Conservation (phyloP, 768 basidiomycete genomes). For the Paxillus ammoniavirescens region DNA sequence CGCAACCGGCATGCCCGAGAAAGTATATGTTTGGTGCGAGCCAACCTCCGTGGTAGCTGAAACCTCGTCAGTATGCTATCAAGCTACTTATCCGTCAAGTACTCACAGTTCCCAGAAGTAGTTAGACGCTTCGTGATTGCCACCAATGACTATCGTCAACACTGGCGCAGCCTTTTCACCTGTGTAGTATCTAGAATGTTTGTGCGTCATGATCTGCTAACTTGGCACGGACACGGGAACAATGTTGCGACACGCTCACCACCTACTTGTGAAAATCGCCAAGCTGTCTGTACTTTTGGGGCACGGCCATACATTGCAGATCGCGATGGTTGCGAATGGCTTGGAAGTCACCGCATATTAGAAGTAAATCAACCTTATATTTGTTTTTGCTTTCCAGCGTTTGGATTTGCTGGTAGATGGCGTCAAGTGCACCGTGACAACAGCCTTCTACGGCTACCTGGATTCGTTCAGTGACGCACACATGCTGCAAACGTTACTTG, state of each 20-base stretch:
- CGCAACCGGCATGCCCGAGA: constrained; percentile 86
- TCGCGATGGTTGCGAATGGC: constrained; percentile 86
- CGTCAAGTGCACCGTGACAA: constrained; percentile 91
- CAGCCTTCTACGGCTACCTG: constrained; percentile 93
- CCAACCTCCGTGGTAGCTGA: constrained; percentile 95
- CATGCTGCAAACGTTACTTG: neutral
- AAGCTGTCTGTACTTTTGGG: constrained; percentile 80
- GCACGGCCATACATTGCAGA: constrained; percentile 88
- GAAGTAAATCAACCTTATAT: constrained; percentile 77
- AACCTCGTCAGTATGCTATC: constrained; percentile 6
- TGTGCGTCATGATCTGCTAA: neutral
- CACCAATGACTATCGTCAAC: constrained; percentile 92
- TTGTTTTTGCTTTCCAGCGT: constrained; percentile 58
- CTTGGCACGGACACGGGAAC: neutral
- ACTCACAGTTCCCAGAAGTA: constrained; percentile 94
- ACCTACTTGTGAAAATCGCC: constrained; percentile 80
- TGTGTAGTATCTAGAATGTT: constrained; percentile 71
- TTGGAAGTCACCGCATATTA: constrained; percentile 97
- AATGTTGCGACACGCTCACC: neutral
- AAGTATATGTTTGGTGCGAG: constrained; percentile 96
- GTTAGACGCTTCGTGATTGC: constrained; percentile 96
- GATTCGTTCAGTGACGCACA: constrained; percentile 4
- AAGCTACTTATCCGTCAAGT: too few species aligned
- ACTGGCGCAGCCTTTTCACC: constrained; percentile 80
- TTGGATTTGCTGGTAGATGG: constrained; percentile 73